Conservation (phyloP, 192 early-diverging fungal genomes). For the Phlyctochytrium bullatum region DNA sequence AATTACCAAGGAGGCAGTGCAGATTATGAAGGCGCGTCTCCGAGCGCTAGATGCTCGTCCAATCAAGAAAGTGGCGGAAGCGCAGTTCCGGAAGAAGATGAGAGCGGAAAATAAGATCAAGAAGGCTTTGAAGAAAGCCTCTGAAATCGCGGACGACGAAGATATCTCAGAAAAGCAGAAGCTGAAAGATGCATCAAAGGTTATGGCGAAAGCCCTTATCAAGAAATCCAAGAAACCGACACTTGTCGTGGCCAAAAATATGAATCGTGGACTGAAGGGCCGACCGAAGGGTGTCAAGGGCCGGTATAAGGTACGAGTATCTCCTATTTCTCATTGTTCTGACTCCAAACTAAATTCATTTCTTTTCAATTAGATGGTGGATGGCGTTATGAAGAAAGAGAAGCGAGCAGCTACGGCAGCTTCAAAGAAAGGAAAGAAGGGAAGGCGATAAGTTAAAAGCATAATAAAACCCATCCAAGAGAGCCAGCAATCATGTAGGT, state of each 20-base stretch:
- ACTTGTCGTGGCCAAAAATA: constrained; percentile 87
- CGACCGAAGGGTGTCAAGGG: constrained; percentile 98
- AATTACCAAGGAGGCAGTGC: constrained; percentile 95
- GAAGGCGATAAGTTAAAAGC: background rate
- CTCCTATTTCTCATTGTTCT: background rate
- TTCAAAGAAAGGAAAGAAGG: constrained; percentile 43
- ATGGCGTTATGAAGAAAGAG: constrained; percentile 93
- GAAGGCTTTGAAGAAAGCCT: constrained; percentile 87
- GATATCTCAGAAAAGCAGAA: constrained; percentile 85
- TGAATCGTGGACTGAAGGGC: constrained; percentile 80
- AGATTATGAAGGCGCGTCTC: constrained; percentile 76
- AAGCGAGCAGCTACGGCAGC: constrained; percentile 70
- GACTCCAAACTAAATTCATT: background rate
- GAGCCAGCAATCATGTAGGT: too few species aligned
- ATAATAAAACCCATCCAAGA: too few species aligned
- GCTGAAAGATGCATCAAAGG: constrained; percentile 71
- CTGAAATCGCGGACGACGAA: constrained; percentile 76
- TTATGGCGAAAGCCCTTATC: constrained; percentile 67
- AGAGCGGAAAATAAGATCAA: constrained; percentile 70
- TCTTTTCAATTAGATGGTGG: constrained; percentile 72
- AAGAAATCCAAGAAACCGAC: constrained; percentile 67
- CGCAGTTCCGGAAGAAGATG: constrained; percentile 94
- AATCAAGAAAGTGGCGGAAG: constrained; percentile 99
- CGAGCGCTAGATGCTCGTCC: constrained; percentile 92
- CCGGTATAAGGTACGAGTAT: constrained; percentile 59